Base-by-base conservation (phyloP, 352 stramenopile genomes). In the Globisporangium canariense region DNA sequence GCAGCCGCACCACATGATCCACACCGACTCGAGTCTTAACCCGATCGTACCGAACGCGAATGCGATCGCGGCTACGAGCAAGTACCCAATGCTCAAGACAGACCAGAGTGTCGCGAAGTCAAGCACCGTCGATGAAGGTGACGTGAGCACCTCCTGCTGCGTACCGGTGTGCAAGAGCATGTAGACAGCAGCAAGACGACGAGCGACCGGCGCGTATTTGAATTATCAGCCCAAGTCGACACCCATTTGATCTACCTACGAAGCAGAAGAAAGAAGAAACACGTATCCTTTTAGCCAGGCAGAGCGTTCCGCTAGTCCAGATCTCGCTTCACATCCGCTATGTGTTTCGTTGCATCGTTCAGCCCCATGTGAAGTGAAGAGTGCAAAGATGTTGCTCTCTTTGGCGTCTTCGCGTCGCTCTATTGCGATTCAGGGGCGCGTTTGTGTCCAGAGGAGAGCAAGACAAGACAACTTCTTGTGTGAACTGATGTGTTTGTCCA, bases 61-160 rank as follows among this genome's bases (percentile, higher is more conserved):
- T 64, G 70, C 75, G 22, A 88, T 90, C 69, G 78, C 78, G 8
- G 67, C 76, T 0, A 57, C 64, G 57, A 64, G 60, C 43, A 84
- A 84, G 69, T 92, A 90, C 68, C 83, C 83, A 14, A 90, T 93
- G 81, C 70, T 93, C 53, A 93, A 84, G 70, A 89, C 78, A 3
- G 79, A 93, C 65, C 81, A 93, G 66, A 78, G 75, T 55, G 72
- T 93, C 32, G 53, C 71, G 76, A 34, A 56, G 9, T 41, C 67
- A 60, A 67, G 62, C 32, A 46, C 64, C 59, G 56, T 75, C n/a
- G 78, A 78, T 30, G 69, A 79, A 28, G 64, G 74, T 52, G 60
- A 73, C 50, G 57, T 80, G 18, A 71, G 77, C 41, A 70, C 69
- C 14, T 75, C 74, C 45, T 93, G 83, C 68, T 93, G 83, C 63